Evolutionary conservation across 371 early-diverging fungal genomes (phyloP), one percentile per base, ranked within the genome.

Genomic region (Choanephora cucurbitarum): DNA sequence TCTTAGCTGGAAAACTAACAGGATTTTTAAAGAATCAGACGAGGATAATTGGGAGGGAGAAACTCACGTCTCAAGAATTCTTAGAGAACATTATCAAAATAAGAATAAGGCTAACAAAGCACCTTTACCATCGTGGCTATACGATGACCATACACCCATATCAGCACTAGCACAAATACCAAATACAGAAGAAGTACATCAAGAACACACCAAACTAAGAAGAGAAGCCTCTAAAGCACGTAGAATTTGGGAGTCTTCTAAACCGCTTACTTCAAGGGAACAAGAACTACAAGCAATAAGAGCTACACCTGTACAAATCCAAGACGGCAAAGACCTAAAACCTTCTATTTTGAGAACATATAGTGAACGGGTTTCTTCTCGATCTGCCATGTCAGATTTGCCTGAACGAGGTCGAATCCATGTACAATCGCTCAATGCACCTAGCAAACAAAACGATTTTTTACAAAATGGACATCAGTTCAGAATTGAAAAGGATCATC

Each of bases 11-110:
- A 28, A 28, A n/a, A 21, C 21, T 11, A 52, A 28, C 42, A 17
- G 9, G 32, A 5, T 40, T 5, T 40, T 23, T 45, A 49, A 58
- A 84, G 82, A 84, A 33, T 84, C 82, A 37, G 84, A 84, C 55
- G 76, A 75, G 28, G 78, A 78, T 9, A 81, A 78, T 43, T 66
- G 70, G 57, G 80, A 84, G 54, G 82, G 81, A 46, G 84, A 84
- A 58, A 67, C 81, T 2, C 82, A 84, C 56, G 77, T 84, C 19
- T 55, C 74, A 11, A 73, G 82, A 32, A 54, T 80, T 14, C 62
- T 84, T 17, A 55, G 81, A 21, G 82, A 81, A 49, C 63, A 77
- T 48, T 66, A 69, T 43, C 73, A 81, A 42, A 70, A 77, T 46
- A 75, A 76, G 45, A 19, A 40, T 13, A 40, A 28, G 37, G 7